A percentile compares a stretch with the other conserved stretches of the same genome.
Evolutionary conservation across 2,329 filamentous ascomycete species (phyloP).

Genomic region (Fonsecaea multimorphosa): DNA sequence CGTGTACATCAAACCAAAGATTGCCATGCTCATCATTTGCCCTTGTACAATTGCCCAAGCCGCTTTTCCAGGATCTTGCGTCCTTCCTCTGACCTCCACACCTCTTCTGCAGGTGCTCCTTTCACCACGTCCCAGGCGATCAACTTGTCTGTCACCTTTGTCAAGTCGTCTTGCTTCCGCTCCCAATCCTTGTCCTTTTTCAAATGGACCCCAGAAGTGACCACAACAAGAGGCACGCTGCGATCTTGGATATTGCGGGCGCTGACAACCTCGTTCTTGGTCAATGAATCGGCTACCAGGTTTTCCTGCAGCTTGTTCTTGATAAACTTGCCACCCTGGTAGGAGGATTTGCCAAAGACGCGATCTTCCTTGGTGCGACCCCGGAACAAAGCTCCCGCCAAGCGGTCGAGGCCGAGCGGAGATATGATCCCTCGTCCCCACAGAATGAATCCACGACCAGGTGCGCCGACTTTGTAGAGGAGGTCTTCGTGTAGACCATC

Average conservation of each 20-base stretch:
- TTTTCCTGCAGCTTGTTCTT: constrained; percentile 94
- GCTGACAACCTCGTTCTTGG: constrained; percentile 78
- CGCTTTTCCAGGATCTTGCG: constrained; percentile 78
- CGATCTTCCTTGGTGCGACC: constrained; percentile 82
- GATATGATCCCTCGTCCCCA: constrained; percentile 88
- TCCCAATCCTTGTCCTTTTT: constrained; percentile 75
- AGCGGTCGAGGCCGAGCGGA: constrained; percentile 81
- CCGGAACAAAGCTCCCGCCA: constrained; percentile 79
- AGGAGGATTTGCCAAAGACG: constrained; percentile 78
- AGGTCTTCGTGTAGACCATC: constrained; percentile 90
- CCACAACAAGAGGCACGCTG: constrained; percentile 76
- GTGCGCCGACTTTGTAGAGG: constrained; percentile 68
- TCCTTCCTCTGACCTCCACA: constrained; percentile 80
- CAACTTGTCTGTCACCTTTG: constrained; percentile 77
- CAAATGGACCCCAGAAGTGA: constrained; percentile 79
- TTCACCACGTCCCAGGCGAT: constrained; percentile 85
- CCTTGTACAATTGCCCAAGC: constrained; percentile 68
- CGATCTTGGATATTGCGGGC: constrained; percentile 78
- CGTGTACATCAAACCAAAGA: neutral
- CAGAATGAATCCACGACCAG: constrained; percentile 77
- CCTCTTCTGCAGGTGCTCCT: constrained; percentile 75
- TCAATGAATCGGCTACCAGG: constrained; percentile 82
- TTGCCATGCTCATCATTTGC: neutral
- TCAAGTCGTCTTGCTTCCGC: constrained; percentile 82
- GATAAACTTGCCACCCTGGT: constrained; percentile 81